These are phyloP conservation scores for Chlamydomonas schloesseri DNA, from an alignment of 139 green algal species.

Conservation along the genomic window DNA sequence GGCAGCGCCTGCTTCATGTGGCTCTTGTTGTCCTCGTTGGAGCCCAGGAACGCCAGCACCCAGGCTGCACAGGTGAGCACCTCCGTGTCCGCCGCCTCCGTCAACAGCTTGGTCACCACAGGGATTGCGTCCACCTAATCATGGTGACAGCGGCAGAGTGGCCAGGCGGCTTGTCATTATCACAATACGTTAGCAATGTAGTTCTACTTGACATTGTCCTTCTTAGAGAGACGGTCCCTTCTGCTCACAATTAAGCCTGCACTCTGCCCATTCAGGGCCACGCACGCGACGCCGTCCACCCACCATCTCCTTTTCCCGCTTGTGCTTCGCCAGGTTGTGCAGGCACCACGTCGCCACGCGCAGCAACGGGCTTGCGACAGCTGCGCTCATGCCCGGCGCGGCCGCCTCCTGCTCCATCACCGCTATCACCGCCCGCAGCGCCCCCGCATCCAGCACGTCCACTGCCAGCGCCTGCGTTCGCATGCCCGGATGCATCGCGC, in stretches of 20 bases:
- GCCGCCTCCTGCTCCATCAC: not conserved
- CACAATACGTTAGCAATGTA: too few species aligned
- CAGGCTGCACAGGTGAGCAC: slow-evolving; percentile 15
- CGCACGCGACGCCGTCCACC: not conserved
- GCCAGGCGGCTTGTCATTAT: too few species aligned
- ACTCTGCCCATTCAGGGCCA: too few species aligned
- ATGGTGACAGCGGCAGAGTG: too few species aligned
- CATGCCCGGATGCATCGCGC: not conserved
- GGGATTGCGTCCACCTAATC: slow-evolving; percentile 40
- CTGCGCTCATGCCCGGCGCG: too few species aligned
- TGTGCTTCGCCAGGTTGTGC: slow-evolving; percentile 40
- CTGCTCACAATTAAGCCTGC: too few species aligned
- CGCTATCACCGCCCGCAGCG: not conserved
- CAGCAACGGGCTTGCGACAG: not conserved
- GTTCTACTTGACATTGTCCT: too few species aligned
- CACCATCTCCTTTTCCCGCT: slow-evolving; percentile 45
- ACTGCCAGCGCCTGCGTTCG: slow-evolving; percentile 15
- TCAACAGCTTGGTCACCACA: not conserved
- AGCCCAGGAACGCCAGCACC: slow-evolving; percentile 31
- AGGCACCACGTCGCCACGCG: slow-evolving; percentile 18
- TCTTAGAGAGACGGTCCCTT: too few species aligned
- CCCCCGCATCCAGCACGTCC: slow-evolving; percentile 17
- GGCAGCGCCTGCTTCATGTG: slow-evolving; percentile 35
- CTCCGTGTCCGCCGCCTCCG: not conserved
- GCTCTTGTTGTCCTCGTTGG: slow-evolving; percentile 40